Evolutionary conservation across 2,329 filamentous ascomycete species (phyloP).

Genomic region (Diaporthe ilicicola): DNA sequence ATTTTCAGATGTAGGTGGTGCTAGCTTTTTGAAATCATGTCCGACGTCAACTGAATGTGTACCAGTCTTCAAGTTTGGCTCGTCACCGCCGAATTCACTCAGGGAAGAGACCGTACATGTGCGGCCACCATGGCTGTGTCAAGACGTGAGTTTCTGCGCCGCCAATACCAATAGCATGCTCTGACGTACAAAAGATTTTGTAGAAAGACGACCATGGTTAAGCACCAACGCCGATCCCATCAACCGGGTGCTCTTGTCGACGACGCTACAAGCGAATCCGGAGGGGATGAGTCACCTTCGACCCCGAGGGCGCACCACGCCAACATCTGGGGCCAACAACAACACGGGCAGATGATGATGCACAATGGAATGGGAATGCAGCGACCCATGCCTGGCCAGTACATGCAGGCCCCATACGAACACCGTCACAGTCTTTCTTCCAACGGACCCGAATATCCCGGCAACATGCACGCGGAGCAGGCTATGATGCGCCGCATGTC

Average conservation of each 20-base stretch:
- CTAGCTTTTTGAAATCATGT: neutral
- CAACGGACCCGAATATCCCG: constrained; percentile 49
- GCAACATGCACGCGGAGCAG: constrained; percentile 20
- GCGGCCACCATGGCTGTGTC: constrained; percentile 66
- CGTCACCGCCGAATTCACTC: constrained; percentile 73
- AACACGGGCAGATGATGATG: constrained; percentile 18
- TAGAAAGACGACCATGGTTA: constrained; percentile 76
- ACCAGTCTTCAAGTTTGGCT: constrained; percentile 70
- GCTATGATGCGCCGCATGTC: constrained; percentile 55
- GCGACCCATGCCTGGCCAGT: constrained; percentile 49
- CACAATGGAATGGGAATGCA: constrained; percentile 21
- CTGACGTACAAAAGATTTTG: constrained; percentile 64
- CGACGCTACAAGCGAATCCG: constrained; percentile 65
- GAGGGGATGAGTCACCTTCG: constrained; percentile 65
- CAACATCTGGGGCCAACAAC: constrained; percentile 10
- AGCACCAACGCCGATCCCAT: constrained; percentile 70
- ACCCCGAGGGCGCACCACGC: constrained; percentile 58
- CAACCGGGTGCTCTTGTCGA: constrained; percentile 65
- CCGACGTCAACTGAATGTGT: neutral
- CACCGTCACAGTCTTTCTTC: constrained; percentile 59
- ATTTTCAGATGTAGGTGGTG: constrained; percentile 70
- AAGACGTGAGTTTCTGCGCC: constrained; percentile 59
- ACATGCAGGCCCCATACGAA: constrained; percentile 53
- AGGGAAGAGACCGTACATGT: constrained; percentile 72
- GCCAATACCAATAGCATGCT: neutral